A percentile compares a stretch with the other conserved stretches of the same genome.
Conservation (phyloP, 257 asterid species). For the Capsicum rhomboideum region DNA sequence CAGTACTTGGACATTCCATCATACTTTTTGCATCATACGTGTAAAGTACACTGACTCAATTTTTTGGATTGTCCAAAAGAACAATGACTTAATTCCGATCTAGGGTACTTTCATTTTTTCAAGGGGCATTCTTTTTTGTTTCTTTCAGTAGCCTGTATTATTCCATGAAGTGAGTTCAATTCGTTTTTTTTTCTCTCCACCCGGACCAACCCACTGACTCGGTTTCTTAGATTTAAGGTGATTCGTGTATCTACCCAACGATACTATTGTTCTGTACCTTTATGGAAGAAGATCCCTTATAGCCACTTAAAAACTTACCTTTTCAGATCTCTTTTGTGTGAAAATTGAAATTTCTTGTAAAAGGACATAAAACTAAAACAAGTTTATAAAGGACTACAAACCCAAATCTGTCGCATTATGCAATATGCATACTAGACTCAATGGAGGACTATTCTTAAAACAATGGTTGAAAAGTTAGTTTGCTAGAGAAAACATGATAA, state of each 20-base stretch:
- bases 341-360: neutral
- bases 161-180: neutral
- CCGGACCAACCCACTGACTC: no score
- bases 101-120: neutral
- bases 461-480: neutral
- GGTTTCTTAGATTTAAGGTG: no score
- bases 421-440: neutral
- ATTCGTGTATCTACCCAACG: no score
- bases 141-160: neutral
- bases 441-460: neutral
- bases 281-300: no score
- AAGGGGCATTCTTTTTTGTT: neutral
- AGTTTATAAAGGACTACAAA: neutral
- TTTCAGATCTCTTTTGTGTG: neutral
- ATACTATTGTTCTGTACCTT: no score
- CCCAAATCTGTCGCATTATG: neutral
- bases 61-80: neutral
- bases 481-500: neutral
- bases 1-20: neutral
- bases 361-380: neutral
- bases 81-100: neutral
- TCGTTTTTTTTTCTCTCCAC: no score
- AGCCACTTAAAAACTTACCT: neutral
- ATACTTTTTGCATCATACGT: neutral
- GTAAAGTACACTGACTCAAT: neutral